Base-by-base conservation (phyloP, 371 early-diverging fungal genomes). In the Dichotomocladium elegans region DNA sequence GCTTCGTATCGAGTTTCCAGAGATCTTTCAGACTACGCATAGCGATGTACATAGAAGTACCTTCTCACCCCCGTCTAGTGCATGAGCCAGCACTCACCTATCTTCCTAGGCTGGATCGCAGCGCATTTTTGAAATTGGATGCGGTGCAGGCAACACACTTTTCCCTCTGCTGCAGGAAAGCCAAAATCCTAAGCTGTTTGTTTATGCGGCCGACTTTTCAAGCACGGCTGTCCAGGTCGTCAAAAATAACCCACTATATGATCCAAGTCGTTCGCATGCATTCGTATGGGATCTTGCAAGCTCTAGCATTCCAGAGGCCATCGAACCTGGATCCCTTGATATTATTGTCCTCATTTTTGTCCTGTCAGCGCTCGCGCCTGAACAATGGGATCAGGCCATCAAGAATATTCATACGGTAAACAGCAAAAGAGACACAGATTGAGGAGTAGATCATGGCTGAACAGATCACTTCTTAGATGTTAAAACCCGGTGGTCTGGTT, bases 91-190 rank as follows among this genome's bases (percentile, higher is more conserved):
- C 21, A 5, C n/a, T 17, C 14, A 7, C 0, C 3, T 5, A 10
- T 31, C 14, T 21, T 12, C 28, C 7, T 53, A 70, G 71, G 71
- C 71, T 4, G 78, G 78, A n/a, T 59, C 58, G 11, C 62, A 80
- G 53, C 62, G 66, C 44, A 70, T 88, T 3, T 74, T 90, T 24
- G 94, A 93, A 66, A 76, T 93, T 26, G 98, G 98, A 33, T 98
- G 98, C 73, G 98, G 97, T 27, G 96, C 95, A 11, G 98, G 98
- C 47, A 96, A 95, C 72, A 94, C 94, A 62, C 77, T 93, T 60
- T 96, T 87, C 68, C 98, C 98, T 1, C 68, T 96, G 19, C 59
- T 96, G 17, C 87, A 90, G 41, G 66, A 77, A 52, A 89, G 86
- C 67, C 64, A 83, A 15, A 79, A 83, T 33, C 72, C 78, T 10